A percentile compares a stretch with the other conserved stretches of the same genome.
These are phyloP conservation scores for Neoboletus magnificus DNA, from an alignment of 768 basidiomycete genomes.

Conservation along the genomic window DNA sequence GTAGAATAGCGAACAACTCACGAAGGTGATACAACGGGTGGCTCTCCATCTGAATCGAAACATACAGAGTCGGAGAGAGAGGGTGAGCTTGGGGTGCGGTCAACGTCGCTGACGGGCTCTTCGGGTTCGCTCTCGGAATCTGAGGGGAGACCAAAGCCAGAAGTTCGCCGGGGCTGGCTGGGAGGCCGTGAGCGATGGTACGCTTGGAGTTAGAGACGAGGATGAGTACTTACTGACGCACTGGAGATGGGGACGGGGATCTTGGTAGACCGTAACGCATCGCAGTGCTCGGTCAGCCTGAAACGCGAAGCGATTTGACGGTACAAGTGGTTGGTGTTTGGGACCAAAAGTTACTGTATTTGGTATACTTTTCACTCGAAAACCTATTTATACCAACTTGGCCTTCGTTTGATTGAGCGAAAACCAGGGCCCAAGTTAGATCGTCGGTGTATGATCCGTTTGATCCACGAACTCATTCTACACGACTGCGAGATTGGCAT, in stretches of 20 bases:
- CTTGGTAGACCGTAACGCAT: constrained; percentile 59
- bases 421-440: neutral
- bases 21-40: constrained; percentile 31
- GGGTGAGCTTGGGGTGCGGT: constrained; percentile 28
- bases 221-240: constrained; percentile 31
- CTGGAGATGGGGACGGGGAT: constrained; percentile 49
- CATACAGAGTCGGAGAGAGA: constrained; percentile 40
- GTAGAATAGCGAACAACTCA: constrained; percentile 24
- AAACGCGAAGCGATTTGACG: neutral
- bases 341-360: neutral
- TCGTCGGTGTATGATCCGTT: neutral
- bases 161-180: constrained; percentile 35
- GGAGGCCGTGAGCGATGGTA: neutral
- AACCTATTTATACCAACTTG: constrained; percentile 36
- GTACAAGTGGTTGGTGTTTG: neutral
- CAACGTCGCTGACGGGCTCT: constrained; percentile 37
- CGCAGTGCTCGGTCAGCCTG: constrained; percentile 1
- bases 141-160: constrained; percentile 53
- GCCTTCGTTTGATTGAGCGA: constrained; percentile 43
- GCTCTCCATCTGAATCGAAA: constrained; percentile 44
- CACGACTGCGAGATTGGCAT: no score
- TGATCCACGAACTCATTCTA: neutral
- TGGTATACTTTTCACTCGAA: neutral
- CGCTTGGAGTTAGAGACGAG: constrained; percentile 1
- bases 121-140: constrained; percentile 42